Base-by-base conservation (phyloP, 176 grass and related monocot species). In the Phyllostachys edulis region DNA sequence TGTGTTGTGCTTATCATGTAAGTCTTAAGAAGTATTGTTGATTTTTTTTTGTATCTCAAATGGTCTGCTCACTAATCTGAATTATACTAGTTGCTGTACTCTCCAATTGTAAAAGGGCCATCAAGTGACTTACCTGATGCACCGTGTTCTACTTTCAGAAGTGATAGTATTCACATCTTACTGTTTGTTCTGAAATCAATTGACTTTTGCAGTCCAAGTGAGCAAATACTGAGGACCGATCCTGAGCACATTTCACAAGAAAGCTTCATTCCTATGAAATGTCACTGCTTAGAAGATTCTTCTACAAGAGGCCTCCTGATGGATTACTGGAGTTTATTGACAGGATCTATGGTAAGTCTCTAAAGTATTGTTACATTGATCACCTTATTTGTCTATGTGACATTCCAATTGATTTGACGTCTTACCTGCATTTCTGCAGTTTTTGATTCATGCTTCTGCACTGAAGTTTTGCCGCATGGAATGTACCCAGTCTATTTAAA, bases 231-330 rank as follows among this genome's bases (percentile, higher is more conserved):
- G 65, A 23, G 12, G 67, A n/a, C n/a, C n/a, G n/a, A 61, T 68
- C 24, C 46, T 37, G 62, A 79, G 85, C 40, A 80, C 23, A 68
- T 67, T 60, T 69, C 36, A 51, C 67, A 78, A 73, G 50, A 80
- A 52, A 17, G 61, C 51, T 23, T 74, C 68, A 90, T 32, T 88
- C 62, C 38, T 54, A 93, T 93, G 88, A 91, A 85, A 98, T 98
- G 96, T 98, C 96, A 85, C 89, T 98, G n/a, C 90, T 98, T 71
- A 98, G 93, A 87, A 95, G 96, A 91, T 98, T 98, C 85, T 98
- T 98, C 88, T 94, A 95, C 88, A 98, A 92, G 83, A 90, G 96
- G 50, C 96, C 96, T 82, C 96, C 93, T 36, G 96, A 98, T 90
- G 96, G 96, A 71, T 85, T 98, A 74, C 83, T 98, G 68, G 96